Percentiles rank a stretch among this genome's conserved stretches.
Conservation (phyloP, 1,139 yeast species). For the Dujonia santamariae region DNA sequence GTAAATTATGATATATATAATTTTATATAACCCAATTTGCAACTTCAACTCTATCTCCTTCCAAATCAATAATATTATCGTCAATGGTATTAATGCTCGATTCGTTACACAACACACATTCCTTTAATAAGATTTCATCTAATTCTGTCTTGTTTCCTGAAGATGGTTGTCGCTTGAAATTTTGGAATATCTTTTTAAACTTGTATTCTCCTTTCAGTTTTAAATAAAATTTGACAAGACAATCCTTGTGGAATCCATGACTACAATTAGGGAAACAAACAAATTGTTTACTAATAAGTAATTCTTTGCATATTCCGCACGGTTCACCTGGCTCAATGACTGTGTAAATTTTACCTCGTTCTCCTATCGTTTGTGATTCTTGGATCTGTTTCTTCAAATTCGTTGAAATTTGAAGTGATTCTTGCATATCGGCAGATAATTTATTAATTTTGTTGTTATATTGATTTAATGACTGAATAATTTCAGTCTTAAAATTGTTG, state of each 20-base stretch:
- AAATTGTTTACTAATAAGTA: conserved; percentile 72
- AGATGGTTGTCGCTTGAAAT: conserved; percentile 44
- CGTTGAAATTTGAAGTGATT: conserved; percentile 62
- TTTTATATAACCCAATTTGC: conserved; percentile 22
- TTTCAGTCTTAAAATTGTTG: conserved; percentile 80
- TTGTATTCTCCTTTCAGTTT: conserved; percentile 64
- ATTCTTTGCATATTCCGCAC: conserved; percentile 66
- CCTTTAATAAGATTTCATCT: conserved; percentile 59
- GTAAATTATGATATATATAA: no score
- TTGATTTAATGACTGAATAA: conserved; percentile 71
- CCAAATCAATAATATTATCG: conserved; percentile 31
- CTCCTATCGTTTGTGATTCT: conserved; percentile 45
- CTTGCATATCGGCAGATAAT: conserved; percentile 73
- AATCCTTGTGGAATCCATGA: conserved; percentile 88
- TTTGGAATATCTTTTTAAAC: conserved; percentile 58
- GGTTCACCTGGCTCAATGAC: conserved; percentile 82
- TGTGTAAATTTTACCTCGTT: conserved; percentile 27
- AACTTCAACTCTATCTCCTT: conserved; percentile 18
- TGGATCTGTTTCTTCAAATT: conserved; percentile 60
- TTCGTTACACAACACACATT: conserved; percentile 82
- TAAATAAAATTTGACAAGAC: conserved; percentile 61
- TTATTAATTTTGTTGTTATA: conserved; percentile 64
- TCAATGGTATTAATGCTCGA: conserved; percentile 70
- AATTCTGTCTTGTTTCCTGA: conserved; percentile 39
- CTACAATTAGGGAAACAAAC: conserved; percentile 81